Percentiles rank a stretch among this genome's conserved stretches.
phyloP scores from a whole-genome alignment of 2,329 filamentous ascomycete species.

The Emergomyces africanus region DNA sequence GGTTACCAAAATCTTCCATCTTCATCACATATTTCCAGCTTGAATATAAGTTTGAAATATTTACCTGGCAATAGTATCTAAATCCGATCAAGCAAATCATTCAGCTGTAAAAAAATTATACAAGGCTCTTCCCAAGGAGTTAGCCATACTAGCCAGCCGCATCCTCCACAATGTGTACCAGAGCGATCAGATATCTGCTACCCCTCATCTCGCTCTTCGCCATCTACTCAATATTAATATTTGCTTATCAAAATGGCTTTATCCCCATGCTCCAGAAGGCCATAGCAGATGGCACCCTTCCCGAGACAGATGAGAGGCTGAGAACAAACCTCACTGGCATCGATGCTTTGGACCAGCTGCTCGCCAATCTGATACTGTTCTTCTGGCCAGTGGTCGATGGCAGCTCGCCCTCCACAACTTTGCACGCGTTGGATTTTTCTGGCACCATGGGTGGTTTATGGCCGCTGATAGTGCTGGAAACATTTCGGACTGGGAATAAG shows the following conservation, averaged over 20 bases:
- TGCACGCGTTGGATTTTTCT: constrained; percentile 28
- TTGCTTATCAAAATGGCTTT: constrained; percentile 21
- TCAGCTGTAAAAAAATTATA: background rate
- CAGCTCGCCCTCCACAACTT: constrained; percentile 20
- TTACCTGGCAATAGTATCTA: background rate
- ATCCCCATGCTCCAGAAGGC: constrained; percentile 11
- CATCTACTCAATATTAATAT: constrained; percentile 18
- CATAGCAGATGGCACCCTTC: constrained; percentile 16
- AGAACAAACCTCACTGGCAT: constrained; percentile 24
- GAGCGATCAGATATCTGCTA: constrained; percentile 9
- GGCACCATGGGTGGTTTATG: constrained; percentile 32
- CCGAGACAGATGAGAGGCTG: constrained; percentile 17
- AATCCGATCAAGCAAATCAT: background rate
- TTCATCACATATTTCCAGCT: background rate
- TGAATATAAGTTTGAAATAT: background rate
- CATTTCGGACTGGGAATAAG: constrained; percentile 32
- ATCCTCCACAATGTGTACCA: background rate
- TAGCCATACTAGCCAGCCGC: background rate
- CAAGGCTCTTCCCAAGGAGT: background rate
- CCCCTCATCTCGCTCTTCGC: constrained; percentile 21
- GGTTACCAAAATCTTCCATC: too few species aligned
- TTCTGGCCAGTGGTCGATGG: constrained; percentile 31
- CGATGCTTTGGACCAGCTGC: constrained; percentile 19
- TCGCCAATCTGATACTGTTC: constrained; percentile 24
- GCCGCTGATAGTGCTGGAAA: constrained; percentile 33